phyloP scores from a whole-genome alignment of 1,139 yeast genomes.

The Yamadazyma diddensiae region DNA sequence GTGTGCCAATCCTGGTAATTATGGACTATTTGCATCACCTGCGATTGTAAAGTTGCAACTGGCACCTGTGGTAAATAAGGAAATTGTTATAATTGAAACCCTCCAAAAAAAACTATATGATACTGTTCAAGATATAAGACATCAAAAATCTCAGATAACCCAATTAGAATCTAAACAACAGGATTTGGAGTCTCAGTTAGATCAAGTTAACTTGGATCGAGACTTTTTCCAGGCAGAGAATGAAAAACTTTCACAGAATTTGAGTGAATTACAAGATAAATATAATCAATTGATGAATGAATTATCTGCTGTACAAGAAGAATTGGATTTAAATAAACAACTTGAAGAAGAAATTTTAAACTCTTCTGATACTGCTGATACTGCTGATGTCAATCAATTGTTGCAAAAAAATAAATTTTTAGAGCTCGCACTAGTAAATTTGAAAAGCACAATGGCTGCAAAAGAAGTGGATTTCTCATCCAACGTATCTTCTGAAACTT shows the following conservation, averaged over 20 bases:
- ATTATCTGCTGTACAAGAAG: slow-evolving; percentile 43
- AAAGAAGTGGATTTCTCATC: slow-evolving; percentile 21
- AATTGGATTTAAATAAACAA: slow-evolving; percentile 40
- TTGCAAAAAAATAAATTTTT: slow-evolving; percentile 30
- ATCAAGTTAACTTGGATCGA: slow-evolving; percentile 51
- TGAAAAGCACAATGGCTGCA: slow-evolving; percentile 35
- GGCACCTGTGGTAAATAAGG: not conserved
- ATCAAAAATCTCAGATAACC: slow-evolving; percentile 19
- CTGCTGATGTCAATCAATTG: slow-evolving; percentile 20
- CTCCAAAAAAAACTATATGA: slow-evolving; percentile 40
- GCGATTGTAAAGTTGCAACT: slow-evolving; percentile 11
- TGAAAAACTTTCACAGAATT: slow-evolving; percentile 27
- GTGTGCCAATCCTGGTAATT: slow-evolving; percentile 35
- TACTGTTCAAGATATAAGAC: slow-evolving; percentile 27
- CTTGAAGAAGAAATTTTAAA: slow-evolving; percentile 34
- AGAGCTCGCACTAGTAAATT: slow-evolving; percentile 36
- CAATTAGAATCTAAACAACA: slow-evolving; percentile 15
- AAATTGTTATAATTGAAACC: slow-evolving; percentile 31
- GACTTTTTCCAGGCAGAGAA: slow-evolving; percentile 48
- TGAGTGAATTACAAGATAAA: slow-evolving; percentile 29
- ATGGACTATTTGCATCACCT: slow-evolving; percentile 62
- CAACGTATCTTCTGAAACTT: slow-evolving; percentile 8
- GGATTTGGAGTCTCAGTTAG: slow-evolving; percentile 40
- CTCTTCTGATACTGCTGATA: slow-evolving; percentile 8
- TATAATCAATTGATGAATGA: slow-evolving; percentile 41